Evolutionary conservation across 1,139 yeast genomes (phyloP).

Genomic region (Debaryomycetaceae sp.): DNA sequence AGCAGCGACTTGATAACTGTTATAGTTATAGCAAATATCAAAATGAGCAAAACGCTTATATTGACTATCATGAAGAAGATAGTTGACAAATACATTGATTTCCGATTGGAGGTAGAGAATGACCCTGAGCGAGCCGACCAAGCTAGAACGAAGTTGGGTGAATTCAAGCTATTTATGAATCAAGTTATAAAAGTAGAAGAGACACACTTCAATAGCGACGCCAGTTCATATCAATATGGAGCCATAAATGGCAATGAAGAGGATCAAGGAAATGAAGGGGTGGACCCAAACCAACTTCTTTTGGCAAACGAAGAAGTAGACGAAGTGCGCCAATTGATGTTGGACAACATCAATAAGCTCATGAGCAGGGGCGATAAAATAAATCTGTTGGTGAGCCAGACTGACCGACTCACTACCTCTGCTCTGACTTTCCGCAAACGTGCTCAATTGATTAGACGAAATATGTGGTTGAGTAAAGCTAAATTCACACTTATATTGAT

Average conservation of each 20-base stretch:
- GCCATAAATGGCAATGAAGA: conserved; percentile 16
- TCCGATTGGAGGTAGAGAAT: conserved; percentile 25
- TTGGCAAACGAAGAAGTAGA: conserved; percentile 48
- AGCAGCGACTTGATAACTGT: conserved; percentile 51
- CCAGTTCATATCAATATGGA: conserved; percentile 34
- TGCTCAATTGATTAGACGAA: conserved; percentile 61
- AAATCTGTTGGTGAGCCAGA: conserved; percentile 71
- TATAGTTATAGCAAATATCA: conserved; percentile 42
- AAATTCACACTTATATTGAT: conserved; percentile 36
- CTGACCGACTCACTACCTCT: conserved; percentile 67
- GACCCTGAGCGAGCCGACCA: conserved; percentile 10
- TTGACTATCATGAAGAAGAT: conserved; percentile 47
- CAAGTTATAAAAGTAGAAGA: conserved; percentile 52
- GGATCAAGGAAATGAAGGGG: conserved; percentile 12
- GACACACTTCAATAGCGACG: conserved; percentile 38
- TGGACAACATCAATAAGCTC: conserved; percentile 64
- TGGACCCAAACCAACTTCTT: conserved; percentile 31
- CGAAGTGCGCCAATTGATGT: conserved; percentile 59
- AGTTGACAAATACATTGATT: conserved; percentile 46
- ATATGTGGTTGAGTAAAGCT: conserved; percentile 63
- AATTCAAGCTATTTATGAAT: conserved; percentile 50
- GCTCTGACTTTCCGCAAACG: conserved; percentile 71
- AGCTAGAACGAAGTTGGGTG: conserved; percentile 33
- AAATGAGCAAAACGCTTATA: conserved; percentile 43
- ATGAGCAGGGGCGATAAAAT: conserved; percentile 81